Base-by-base conservation (phyloP, 306 rosid genomes). In the Malus asiatica region DNA sequence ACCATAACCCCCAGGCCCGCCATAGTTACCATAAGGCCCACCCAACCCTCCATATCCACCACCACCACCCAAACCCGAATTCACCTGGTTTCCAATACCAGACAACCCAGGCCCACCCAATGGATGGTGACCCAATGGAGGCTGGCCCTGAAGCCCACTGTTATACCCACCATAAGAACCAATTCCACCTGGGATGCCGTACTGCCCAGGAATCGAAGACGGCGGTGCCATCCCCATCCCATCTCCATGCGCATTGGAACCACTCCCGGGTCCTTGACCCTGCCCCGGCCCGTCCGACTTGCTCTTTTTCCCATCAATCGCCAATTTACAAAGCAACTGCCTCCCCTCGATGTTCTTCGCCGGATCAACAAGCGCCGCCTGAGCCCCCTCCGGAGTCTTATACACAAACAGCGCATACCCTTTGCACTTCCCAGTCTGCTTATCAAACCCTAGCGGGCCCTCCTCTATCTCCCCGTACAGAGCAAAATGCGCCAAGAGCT, bases 361-460 rank as follows among this genome's bases (percentile, higher is more conserved):
- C 1, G 99, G 96, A 70, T 92, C 97, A 6, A 87, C 81, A 5
- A 96, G 79, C 6, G 99, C 96, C 6, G 92, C 88, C 66, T 93
- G 96, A 0, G 99, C 99, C 19, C 97, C 98, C 62, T 96, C 99
- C 0, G 91, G 84, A 0, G 87, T 80, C 89, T 96, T 96, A 42
- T 92, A 96, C 20, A 96, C 98, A 6, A 96, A 96, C 38, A 96
- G 75, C 0, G 99, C 98, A 2, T 90, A 96, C 7, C 99, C 99
- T 53, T 86, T 89, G 1, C 97, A 96, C 69, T 93, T 90, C 6
- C 99, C 99, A 0, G 99, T 96, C 73, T 88, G 96, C 82, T 93
- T 96, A 58, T 96, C 99, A 25, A 96, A 96, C 57, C 99, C 99
- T 70, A 96, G 77, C 2, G 99, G 99, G 1, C 99, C 99, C 75